Conservation (phyloP, 1,284 basidiomycete species). For the Athelia psychrophila region DNA sequence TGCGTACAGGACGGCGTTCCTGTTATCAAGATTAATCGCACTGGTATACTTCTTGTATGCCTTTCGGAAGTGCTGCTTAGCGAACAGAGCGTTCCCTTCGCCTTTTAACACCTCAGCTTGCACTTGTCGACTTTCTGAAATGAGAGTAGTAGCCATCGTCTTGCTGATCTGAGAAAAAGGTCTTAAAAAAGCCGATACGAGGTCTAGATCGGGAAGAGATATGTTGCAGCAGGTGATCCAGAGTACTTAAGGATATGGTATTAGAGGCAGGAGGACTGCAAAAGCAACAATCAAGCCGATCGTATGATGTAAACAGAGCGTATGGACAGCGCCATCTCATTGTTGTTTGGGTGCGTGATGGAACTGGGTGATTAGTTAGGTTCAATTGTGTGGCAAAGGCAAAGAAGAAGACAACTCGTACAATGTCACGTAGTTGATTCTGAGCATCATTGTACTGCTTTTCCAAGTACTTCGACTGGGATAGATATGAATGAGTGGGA, state of each 20-base stretch:
- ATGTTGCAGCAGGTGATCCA: no score
- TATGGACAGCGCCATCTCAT: slow-evolving; percentile 6
- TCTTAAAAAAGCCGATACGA: no score
- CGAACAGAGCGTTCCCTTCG: slow-evolving; percentile 27
- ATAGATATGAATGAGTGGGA: slow-evolving; percentile 3
- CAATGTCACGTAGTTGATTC: slow-evolving; percentile 83
- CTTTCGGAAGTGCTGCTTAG: slow-evolving; percentile 17
- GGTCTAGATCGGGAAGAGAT: no score
- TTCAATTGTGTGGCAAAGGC: slow-evolving; percentile 3
- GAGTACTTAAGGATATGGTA: no score
- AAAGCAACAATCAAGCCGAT: no score
- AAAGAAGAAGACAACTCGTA: slow-evolving; percentile 34
- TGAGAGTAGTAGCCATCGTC: not conserved
- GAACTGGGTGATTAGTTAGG: slow-evolving; percentile 40
- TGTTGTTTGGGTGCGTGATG: slow-evolving; percentile 57
- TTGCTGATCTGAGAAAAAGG: no score
- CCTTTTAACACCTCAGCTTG: slow-evolving; percentile 15
- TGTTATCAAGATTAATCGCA: slow-evolving; percentile 21
- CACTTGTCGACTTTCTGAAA: not conserved
- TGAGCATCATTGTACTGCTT: slow-evolving; percentile 91
- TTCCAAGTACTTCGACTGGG: slow-evolving; percentile 83
- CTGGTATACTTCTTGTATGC: slow-evolving; percentile 24
- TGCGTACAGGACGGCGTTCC: slow-evolving; percentile 25
- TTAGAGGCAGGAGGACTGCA: no score
- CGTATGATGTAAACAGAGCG: no score